Base-by-base conservation (phyloP, 176 grass and related monocot genomes). In the Zea luxurians region DNA sequence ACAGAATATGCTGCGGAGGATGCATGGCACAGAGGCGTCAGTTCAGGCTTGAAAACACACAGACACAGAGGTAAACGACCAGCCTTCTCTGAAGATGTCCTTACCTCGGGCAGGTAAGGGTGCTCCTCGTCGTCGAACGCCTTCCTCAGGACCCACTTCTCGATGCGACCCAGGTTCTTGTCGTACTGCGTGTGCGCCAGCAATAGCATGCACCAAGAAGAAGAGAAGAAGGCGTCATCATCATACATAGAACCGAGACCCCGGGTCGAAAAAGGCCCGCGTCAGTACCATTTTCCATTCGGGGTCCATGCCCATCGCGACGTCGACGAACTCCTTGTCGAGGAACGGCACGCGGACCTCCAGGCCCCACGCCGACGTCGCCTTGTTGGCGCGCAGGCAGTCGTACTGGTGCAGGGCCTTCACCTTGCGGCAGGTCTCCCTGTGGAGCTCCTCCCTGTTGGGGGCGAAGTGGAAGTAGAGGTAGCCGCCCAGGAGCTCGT, bases 401-500 rank as follows among this genome's bases (percentile, higher is more conserved):
- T 99, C 96, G 27, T 99, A 99, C 71, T 99, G 96, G 20, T 96
- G 83, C 9, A 99, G 83, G 2, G 92, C 96, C 16, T 99, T 93
- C 58, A 99, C 82, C 96, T 99, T 99, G 78, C 92, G 83, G 82
- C 96, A 99, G 37, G 92, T 96, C 55, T 99, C 96, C 70, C 61
- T 81, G 88, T 99, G 96, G 71, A 99, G 77, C 87, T 99, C 92
- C 61, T 99, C 90, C 81, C 93, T 99, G 84, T 99, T 93, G 5
- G 96, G 96, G 0, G 96, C 96, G 83, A 93, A 95, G 92, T 99
- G 96, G 79, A 99, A 99, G 83, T 99, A 99, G 64, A 99, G 78
- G 71, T 99, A 99, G 17, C 96, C 96, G 9, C 96, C 96, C 2
- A 99, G 93, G 7, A 96, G 90, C 85, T 99, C 96, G 46, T 99